phyloP scores from a whole-genome alignment of 106 monocot genomes.

The Dendrobium chrysotoxum region DNA sequence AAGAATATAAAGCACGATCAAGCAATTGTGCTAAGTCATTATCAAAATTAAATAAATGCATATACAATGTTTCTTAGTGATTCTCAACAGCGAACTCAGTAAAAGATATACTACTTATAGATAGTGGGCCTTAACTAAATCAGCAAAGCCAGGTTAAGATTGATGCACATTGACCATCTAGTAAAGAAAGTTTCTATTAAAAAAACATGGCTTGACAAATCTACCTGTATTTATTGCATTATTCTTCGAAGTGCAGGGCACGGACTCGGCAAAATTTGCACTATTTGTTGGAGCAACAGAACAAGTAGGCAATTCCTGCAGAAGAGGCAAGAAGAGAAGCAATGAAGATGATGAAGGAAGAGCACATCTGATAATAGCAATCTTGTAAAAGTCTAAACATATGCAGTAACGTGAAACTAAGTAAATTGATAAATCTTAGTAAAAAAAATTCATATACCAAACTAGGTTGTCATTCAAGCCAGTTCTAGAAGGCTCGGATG shows the following conservation, averaged over 20 bases:
- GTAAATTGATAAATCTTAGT: not conserved
- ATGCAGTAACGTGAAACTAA: not conserved
- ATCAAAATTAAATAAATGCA: not conserved
- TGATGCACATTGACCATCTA: not conserved
- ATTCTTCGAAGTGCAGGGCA: not conserved
- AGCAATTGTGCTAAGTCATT: not conserved
- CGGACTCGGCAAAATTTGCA: slow-evolving; percentile 1
- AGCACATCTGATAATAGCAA: not conserved
- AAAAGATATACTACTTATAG: not conserved
- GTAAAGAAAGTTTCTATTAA: not conserved
- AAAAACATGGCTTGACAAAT: not conserved
- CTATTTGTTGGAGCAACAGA: slow-evolving; percentile 4
- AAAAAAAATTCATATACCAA: not conserved
- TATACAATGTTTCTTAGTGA: not conserved
- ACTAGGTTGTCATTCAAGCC: not conserved
- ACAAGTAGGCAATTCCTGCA: slow-evolving; percentile 13
- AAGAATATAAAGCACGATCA: not conserved
- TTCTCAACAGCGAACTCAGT: not conserved
- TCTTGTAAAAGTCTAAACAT: not conserved
- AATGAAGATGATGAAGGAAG: not conserved
- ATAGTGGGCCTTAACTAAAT: not conserved
- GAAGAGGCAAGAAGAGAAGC: not conserved
- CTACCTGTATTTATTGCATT: slow-evolving; percentile 7
- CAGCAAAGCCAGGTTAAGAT: not conserved
- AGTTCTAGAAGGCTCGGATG: not conserved